phyloP scores from a whole-genome alignment of 108 stramenopile genomes.

The Seminavis robusta region DNA sequence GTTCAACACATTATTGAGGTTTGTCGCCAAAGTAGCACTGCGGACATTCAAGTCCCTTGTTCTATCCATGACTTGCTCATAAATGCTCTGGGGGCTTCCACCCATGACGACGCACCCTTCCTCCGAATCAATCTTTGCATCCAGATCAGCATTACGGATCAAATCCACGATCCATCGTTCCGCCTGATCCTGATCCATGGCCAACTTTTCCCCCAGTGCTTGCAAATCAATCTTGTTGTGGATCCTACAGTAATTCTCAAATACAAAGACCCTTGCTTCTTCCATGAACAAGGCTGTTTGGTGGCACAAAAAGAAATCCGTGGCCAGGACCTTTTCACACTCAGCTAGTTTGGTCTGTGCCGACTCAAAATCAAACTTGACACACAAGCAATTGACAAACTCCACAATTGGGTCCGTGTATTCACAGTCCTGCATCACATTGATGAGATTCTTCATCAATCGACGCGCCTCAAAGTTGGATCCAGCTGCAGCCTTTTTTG shows the following conservation, averaged over 20 bases:
- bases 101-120: constrained; percentile 96
- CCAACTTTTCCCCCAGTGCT: constrained; percentile 91
- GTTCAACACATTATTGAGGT: constrained; percentile 57
- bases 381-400: constrained; percentile 94
- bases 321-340: constrained; percentile 79
- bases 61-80: constrained; percentile 96
- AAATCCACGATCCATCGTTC: constrained; percentile 99
- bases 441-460: constrained; percentile 83
- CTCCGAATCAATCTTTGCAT: constrained; percentile 95
- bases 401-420: constrained; percentile 97
- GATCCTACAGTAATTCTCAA: constrained; percentile 99
- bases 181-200: constrained; percentile 91
- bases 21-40: constrained; percentile 66
- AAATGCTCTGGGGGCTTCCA: constrained; percentile 60
- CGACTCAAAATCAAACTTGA: constrained; percentile 97
- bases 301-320: constrained; percentile 97
- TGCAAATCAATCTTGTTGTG: constrained; percentile 97
- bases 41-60: constrained; percentile 91
- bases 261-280: constrained; percentile 97
- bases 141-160: constrained; percentile 90
- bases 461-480: constrained; percentile 62
- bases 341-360: constrained; percentile 88
- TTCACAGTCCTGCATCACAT: constrained; percentile 90
- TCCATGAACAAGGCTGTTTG: constrained; percentile 96
- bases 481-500: constrained; percentile 63